Percentiles rank a stretch among this genome's conserved stretches.
Conservation (phyloP, 305 asterid genomes). For the Rubia balearica region DNA sequence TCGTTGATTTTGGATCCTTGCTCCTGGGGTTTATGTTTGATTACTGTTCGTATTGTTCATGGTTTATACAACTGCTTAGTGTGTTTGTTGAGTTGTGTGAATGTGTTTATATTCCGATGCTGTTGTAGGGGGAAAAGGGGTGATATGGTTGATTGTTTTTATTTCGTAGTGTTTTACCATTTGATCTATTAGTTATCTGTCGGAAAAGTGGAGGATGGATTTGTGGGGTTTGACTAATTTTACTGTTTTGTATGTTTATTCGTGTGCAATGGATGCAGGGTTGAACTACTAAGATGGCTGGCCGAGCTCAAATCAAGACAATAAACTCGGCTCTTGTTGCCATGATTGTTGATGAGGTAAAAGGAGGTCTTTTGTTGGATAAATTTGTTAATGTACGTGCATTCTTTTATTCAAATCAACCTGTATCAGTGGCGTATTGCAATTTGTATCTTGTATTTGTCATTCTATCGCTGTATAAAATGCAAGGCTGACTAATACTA, state of each 20-base stretch:
- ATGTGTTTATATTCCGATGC: not conserved
- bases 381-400: conserved; percentile 3
- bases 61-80: not conserved
- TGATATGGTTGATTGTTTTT: not conserved
- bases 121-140: not conserved
- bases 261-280: not conserved
- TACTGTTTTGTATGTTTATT: not conserved
- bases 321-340: conserved; percentile 83
- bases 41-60: not conserved
- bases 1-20: not conserved
- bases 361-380: not conserved
- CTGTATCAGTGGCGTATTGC: not conserved
- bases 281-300: conserved; percentile 50
- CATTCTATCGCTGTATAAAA: not conserved
- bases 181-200: not conserved
- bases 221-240: not conserved
- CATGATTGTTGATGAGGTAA: conserved; percentile 97
- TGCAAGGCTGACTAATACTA: not conserved
- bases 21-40: not conserved
- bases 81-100: not conserved
- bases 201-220: not conserved
- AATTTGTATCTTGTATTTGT: not conserved
- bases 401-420: not conserved
- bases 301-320: conserved; percentile 71
- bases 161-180: not conserved